Base-by-base conservation (phyloP, 306 rosid species). In the Dalbergia cochinchinensis region DNA sequence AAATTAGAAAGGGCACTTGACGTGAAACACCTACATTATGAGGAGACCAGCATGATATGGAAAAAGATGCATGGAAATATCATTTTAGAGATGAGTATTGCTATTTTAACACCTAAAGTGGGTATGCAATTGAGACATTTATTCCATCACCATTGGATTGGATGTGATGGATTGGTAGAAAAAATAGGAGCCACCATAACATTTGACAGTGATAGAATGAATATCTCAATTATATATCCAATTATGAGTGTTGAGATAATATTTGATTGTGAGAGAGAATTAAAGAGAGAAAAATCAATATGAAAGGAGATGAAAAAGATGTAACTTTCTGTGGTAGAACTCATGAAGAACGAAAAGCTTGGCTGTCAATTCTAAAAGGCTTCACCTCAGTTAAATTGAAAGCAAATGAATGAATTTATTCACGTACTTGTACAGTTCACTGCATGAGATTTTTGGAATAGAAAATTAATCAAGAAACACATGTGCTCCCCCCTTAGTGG, bases 41-140 rank as follows among this genome's bases (percentile, higher is more conserved):
- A 65, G 39, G 69, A 73, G 45, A 74, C 66, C 83, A 57, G 77
- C 63, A 64, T 65, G 65, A 82, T 69, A 37, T 39, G 37, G 75
- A 68, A 77, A 75, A 82, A 81, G 79, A 78, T 55, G 59, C 82
- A 82, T 63, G 65, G 44, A 70, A 74, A 79, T 79, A 64, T 78
- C 79, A 48, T 26, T 73, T 70, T 8, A 2, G 4, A 67, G 81
- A 67, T 75, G n/a, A n/a, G n/a, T n/a, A n/a, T n/a, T n/a, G n/a
- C n/a, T n/a, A n/a, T n/a, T n/a, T n/a, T n/a, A n/a, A n/a, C n/a
- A n/a, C n/a, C n/a, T n/a, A n/a, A n/a, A n/a, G n/a, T n/a, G n/a
- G n/a, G n/a, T n/a, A n/a, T n/a, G n/a, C n/a, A n/a, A n/a, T n/a
- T n/a, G n/a, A n/a, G n/a, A n/a, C n/a, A n/a, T n/a, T n/a, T n/a